Conservation (phyloP, 352 stramenopile genomes). For the Pythium diclinum region DNA sequence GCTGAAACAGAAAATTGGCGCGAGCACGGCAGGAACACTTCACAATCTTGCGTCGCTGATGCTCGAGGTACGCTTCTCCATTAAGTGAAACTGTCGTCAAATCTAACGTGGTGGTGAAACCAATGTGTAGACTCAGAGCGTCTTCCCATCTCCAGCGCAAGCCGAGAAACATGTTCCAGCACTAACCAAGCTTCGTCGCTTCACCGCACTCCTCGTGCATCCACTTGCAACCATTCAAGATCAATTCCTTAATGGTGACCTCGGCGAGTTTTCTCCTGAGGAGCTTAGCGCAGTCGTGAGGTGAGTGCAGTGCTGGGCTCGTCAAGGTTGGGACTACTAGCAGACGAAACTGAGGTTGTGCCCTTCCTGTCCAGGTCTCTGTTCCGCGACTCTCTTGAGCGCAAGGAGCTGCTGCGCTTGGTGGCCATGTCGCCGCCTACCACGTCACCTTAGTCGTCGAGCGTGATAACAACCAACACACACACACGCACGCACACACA, state of each 20-base stretch:
- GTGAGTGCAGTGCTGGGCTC: conserved; percentile 24
- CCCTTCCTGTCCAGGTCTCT: conserved; percentile 36
- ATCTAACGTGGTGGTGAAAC: background rate
- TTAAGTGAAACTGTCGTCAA: background rate
- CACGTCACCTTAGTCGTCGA: background rate
- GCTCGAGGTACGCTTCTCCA: conserved; percentile 18
- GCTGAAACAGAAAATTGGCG: conserved; percentile 17
- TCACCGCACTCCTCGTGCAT: conserved; percentile 52
- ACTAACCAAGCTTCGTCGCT: conserved; percentile 47
- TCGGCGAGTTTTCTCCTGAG: conserved; percentile 39
- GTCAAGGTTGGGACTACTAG: background rate
- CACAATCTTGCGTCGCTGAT: conserved; percentile 22
- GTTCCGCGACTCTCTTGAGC: conserved; percentile 59
- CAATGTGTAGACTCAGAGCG: conserved; percentile 35
- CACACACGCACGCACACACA: background rate
- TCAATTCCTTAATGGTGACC: conserved; percentile 43
- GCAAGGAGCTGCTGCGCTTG: conserved; percentile 38
- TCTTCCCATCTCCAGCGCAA: conserved; percentile 52
- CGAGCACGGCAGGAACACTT: conserved; percentile 15
- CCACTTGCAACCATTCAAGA: conserved; percentile 56
- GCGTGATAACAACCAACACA: too few species aligned
- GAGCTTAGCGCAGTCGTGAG: conserved; percentile 47
- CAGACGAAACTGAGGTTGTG: background rate
- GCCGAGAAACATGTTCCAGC: conserved; percentile 48
- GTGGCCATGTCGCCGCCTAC: background rate